Conservation (phyloP, 306 rosid species). For the Vigna reflexopilosa region DNA sequence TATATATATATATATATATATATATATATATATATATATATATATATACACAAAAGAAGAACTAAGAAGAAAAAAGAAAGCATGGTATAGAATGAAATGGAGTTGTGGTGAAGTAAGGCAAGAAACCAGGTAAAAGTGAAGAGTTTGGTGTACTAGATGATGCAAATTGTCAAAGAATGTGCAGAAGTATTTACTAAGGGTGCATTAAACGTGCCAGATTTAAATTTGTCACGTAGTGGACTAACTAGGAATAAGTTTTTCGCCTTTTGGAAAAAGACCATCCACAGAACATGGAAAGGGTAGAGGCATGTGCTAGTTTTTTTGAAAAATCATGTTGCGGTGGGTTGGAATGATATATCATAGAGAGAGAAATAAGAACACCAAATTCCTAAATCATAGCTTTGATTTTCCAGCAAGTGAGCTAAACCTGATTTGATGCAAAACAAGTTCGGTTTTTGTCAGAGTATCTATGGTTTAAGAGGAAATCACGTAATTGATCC, state of each 20-base stretch:
- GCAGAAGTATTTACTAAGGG: background rate
- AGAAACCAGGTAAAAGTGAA: background rate
- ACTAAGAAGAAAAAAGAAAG: too few relatives aligned
- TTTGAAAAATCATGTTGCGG: constrained; percentile 7
- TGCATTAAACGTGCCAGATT: constrained; percentile 33
- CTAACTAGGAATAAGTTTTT: constrained; percentile 45
- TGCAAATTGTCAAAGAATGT: constrained; percentile 22
- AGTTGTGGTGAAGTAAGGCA: background rate
- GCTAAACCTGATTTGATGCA: background rate
- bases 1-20: too few relatives aligned
- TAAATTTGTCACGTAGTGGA: constrained; percentile 56
- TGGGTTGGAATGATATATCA: background rate
- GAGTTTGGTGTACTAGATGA: background rate
- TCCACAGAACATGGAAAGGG: constrained; percentile 49
- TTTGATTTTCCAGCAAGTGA: background rate
- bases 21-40: too few relatives aligned
- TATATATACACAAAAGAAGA: too few relatives aligned
- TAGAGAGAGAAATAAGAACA: too few relatives aligned
- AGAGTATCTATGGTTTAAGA: background rate
- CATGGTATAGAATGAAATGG: background rate
- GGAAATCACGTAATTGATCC: background rate
- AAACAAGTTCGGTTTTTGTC: background rate
- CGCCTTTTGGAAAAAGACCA: constrained; percentile 46
- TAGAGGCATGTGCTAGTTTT: background rate
- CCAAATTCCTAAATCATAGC: background rate